Evolutionary conservation across 2,329 filamentous ascomycete genomes (phyloP), one percentile per base, ranked within the genome.

Genomic region (Fusarium oxysporum): DNA sequence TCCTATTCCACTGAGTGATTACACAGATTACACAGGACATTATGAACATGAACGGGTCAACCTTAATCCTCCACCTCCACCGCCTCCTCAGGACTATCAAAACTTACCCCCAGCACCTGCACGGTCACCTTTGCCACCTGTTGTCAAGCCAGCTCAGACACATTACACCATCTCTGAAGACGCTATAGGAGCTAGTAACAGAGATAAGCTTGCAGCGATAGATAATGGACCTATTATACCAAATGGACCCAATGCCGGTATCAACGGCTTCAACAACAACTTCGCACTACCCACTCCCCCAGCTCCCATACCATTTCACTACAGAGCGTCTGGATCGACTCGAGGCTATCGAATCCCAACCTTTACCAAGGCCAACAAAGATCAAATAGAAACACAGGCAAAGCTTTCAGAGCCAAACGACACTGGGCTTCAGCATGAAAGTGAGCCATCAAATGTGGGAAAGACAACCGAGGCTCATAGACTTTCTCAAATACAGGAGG

Each of bases 161-260:
- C 33, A 61, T 28, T 65, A 65, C 25, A 65, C 63, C 7, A 65
- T 65, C 2, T 62, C 63, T 8, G 35, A 43, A 16, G 50, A 65
- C 14, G 12, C 35, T 13, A 56, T 55, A 38, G 58, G 48, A 12
- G 17, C 40, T 7, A 56, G 35, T 6, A 48, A 23, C 1, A 62
- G 63, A 32, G 30, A 40, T 0, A 65, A 65, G 21, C 21, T 65
- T 21, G 23, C 48, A 9, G 58, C 63, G 2, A 65, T 65, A n/a
- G 57, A 62, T 3, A 55, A 55, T 13, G 28, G 6, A 1, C 28
- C 48, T 19, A 4, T 17, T 6, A n/a, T 10, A 3, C 5, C 16
- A 25, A 25, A 11, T 4, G 48, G 19, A 8, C 9, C 9, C 35
- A 19, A 37, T 19, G 35, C 35, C 11, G 17, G 9, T n/a, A 16